A percentile compares a stretch with the other conserved stretches of the same genome.
Evolutionary conservation across 2,329 filamentous ascomycete species (phyloP).

Genomic region (Fusarium kyushuense): DNA sequence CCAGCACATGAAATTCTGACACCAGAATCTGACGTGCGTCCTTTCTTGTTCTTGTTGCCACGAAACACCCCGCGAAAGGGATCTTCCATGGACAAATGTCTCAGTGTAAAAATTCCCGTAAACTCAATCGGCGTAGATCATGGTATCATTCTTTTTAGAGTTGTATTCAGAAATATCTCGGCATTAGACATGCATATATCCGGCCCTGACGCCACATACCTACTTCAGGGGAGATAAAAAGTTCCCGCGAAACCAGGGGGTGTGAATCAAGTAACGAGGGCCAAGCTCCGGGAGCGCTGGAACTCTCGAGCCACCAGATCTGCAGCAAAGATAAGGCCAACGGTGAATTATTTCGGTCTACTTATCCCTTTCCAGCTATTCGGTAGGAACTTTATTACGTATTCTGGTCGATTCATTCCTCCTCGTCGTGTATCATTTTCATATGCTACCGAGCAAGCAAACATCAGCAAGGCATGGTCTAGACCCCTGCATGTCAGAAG

Average conservation of each 20-base stretch:
- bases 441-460: conserved; percentile 8
- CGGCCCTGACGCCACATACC: neutral
- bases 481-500: conserved; percentile 7
- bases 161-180: neutral
- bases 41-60: neutral
- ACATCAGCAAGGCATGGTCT: neutral
- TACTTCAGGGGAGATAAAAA: neutral
- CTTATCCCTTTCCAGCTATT: conserved; percentile 2
- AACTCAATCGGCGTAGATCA: conserved; percentile 2
- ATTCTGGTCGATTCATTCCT: neutral
- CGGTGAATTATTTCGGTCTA: neutral
- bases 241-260: too few species aligned
- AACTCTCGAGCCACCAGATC: conserved; percentile 19
- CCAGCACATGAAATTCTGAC: neutral
- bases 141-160: neutral
- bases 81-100: neutral
- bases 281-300: neutral
- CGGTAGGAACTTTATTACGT: neutral
- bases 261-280: neutral
- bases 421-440: conserved; percentile 14
- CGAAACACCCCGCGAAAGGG: neutral
- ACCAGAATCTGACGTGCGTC: neutral
- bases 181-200: conserved; percentile 4
- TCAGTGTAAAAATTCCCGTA: neutral
- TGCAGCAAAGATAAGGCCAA: neutral